Conservation (phyloP, 2,329 filamentous ascomycete species). For the Rhytidhysteron rufulum region DNA sequence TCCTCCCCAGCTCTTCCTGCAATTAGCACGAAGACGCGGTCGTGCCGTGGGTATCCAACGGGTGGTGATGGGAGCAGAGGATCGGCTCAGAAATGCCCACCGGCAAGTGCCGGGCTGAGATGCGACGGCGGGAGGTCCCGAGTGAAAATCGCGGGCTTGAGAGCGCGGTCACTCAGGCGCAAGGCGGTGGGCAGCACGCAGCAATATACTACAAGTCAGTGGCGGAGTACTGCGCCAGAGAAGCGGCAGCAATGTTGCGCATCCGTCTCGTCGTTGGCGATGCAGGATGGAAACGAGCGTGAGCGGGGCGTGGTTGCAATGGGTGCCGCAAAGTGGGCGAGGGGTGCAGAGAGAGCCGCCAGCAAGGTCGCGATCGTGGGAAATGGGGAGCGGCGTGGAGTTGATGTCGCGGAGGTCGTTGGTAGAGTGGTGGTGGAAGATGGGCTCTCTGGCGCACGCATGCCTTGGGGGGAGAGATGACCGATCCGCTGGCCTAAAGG, state of each 20-base stretch:
- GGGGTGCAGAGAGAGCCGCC: slow-evolving; percentile 20
- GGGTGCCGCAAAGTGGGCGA: slow-evolving; percentile 16
- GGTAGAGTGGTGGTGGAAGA: slow-evolving; percentile 12
- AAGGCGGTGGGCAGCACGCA: slow-evolving; percentile 15
- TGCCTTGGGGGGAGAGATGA: slow-evolving; percentile 9
- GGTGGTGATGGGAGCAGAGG: too few relatives aligned
- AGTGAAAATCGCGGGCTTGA: slow-evolving; percentile 13
- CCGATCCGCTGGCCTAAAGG: slow-evolving; percentile 9
- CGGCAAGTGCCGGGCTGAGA: slow-evolving; percentile 24
- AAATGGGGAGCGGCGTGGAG: slow-evolving; percentile 21
- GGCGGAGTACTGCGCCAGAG: slow-evolving; percentile 4
- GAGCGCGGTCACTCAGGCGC: slow-evolving; percentile 12
- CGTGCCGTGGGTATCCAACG: too few relatives aligned
- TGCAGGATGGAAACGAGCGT: slow-evolving; percentile 3
- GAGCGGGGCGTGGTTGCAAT: slow-evolving; percentile 17
- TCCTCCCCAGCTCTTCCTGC: too few relatives aligned
- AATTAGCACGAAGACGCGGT: too few relatives aligned
- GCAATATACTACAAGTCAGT: slow-evolving; percentile 12
- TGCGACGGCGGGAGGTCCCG: slow-evolving; percentile 14
- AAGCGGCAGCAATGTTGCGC: slow-evolving; percentile 26
- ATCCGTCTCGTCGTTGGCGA: slow-evolving; percentile 22
- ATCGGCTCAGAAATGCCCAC: slow-evolving; percentile 7
- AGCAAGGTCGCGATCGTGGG: too few relatives aligned
- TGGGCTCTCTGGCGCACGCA: slow-evolving; percentile 11
- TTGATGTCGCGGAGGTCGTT: slow-evolving; percentile 16